Evolutionary conservation across 768 basidiomycete species (phyloP).

Genomic region (Agaricus sinodeliciosus): DNA sequence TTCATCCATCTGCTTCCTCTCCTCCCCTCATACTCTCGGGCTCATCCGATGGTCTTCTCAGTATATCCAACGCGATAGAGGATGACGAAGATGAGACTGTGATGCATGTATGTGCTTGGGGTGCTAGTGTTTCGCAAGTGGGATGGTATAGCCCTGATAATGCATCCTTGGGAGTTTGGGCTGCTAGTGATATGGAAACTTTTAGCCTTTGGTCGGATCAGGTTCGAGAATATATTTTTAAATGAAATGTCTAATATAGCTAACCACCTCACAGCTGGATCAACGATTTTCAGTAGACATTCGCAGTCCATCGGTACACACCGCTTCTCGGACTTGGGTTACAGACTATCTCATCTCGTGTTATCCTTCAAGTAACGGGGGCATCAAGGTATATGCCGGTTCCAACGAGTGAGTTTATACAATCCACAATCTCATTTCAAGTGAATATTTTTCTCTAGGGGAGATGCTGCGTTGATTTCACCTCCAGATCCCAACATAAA

Average conservation of each 20-base stretch:
- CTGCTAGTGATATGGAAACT: slow-evolving; percentile 92
- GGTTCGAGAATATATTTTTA: slow-evolving; percentile 27
- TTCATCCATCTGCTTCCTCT: slow-evolving; percentile 20
- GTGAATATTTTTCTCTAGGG: slow-evolving; percentile 34
- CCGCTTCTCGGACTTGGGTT: slow-evolving; percentile 56
- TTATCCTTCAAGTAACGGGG: slow-evolving; percentile 24
- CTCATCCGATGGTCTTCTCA: slow-evolving; percentile 80
- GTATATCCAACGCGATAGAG: slow-evolving; percentile 65
- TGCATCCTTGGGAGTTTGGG: slow-evolving; percentile 49
- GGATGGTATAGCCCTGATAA: slow-evolving; percentile 46
- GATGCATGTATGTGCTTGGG: slow-evolving; percentile 79
- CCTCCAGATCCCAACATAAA: slow-evolving; percentile 22
- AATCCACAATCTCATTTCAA: too few relatives aligned
- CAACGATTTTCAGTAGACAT: slow-evolving; percentile 52
- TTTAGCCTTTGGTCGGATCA: slow-evolving; percentile 80
- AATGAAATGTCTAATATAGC: not conserved
- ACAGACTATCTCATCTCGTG: slow-evolving; percentile 70
- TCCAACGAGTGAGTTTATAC: slow-evolving; percentile 71
- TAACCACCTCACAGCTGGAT: slow-evolving; percentile 44
- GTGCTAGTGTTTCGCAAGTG: slow-evolving; percentile 70
- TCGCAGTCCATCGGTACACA: slow-evolving; percentile 56
- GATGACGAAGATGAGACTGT: slow-evolving; percentile 85
- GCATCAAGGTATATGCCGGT: slow-evolving; percentile 55
- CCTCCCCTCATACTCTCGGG: slow-evolving; percentile 56
- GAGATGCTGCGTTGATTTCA: slow-evolving; percentile 51